Evolutionary conservation across 176 grass and related monocot genomes (phyloP), one percentile per base, ranked within the genome.

Genomic region (Hyparrhenia diplandra): DNA sequence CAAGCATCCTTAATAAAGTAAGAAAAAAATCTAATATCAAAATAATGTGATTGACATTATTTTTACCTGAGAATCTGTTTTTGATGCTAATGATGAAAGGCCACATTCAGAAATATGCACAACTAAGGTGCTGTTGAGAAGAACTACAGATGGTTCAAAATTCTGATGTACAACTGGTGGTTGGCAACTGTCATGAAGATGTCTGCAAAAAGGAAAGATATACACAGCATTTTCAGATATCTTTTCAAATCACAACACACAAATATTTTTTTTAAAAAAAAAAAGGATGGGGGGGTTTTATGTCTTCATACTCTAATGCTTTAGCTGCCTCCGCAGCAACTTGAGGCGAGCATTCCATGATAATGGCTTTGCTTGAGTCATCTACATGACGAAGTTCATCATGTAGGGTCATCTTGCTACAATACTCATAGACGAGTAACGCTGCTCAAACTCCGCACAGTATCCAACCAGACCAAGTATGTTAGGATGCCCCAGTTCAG

Each of bases 381-480:
- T 93, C 93, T 16, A 82, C 77, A 74, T 67, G 87, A 90, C 93
- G 92, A 67, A 99, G 90, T 78, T 89, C 87, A 60, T 99, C 90
- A 89, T 93, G 85, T 30, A 99, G 85, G 55, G 93, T 93, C 80
- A 90, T 92, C 81, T 90, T 92, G 69, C 90, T 87, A 87, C 92
- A 96, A 62, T 95, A 82, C 51, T 89, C 86, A 35, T 99, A 96
- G 20, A 96, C 90, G 87, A 90, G 74, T 96, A 36, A 27, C 87
- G 78, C 23, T 99, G 97, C 66, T 83, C 97, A 82, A 93, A 99
- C 77, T 99, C 97, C 49, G 87, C 97, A 88, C 90, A 93, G 64
- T 99, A 99, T 35, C 97, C 97, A 5, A 99, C 92, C 83, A 99
- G 88, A 58, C 81, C 80, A 37, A 93, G 59, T 74, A 99, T 84